These are phyloP conservation scores for Cryptosporidium xiaoi DNA, from an alignment of 169 alveolate genomes.

Conservation along the genomic window DNA sequence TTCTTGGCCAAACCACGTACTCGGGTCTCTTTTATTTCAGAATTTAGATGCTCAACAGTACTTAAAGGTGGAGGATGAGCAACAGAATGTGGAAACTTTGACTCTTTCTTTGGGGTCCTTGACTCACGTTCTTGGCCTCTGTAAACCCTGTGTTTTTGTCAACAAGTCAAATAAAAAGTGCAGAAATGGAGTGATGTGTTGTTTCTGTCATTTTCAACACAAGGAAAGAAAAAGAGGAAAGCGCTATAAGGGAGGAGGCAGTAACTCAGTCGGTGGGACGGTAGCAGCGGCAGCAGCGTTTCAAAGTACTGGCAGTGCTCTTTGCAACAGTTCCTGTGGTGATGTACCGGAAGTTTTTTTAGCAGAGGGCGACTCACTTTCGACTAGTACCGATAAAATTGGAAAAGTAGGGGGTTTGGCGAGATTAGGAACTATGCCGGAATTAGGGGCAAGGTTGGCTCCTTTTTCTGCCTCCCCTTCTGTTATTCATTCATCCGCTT, in stretches of 20 bases:
- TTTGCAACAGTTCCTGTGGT: too few relatives aligned
- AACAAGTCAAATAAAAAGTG: slow-evolving; percentile 81
- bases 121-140: slow-evolving; percentile 79
- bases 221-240: slow-evolving; percentile 74
- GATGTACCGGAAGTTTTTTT: too few relatives aligned
- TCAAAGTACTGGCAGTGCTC: too few relatives aligned
- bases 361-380: too few relatives aligned
- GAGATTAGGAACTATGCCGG: not conserved
- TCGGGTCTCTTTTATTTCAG: slow-evolving; percentile 9
- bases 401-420: not conserved
- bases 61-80: not conserved
- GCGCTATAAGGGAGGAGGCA: slow-evolving; percentile 14
- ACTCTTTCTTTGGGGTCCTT: slow-evolving; percentile 78
- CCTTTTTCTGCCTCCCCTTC: too few relatives aligned
- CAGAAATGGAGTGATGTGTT: slow-evolving; percentile 79
- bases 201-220: slow-evolving; percentile 82
- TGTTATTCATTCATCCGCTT: too few relatives aligned
- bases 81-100: not conserved
- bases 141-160: slow-evolving; percentile 85
- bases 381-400: too few relatives aligned
- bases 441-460: not conserved
- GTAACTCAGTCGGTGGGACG: too few relatives aligned
- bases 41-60: not conserved
- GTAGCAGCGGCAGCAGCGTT: too few relatives aligned
- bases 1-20: slow-evolving; percentile 38